Evolutionary conservation across 768 basidiomycete species (phyloP), one percentile per base, ranked within the genome.

Genomic region (Lactifluus hygrophoroides): DNA sequence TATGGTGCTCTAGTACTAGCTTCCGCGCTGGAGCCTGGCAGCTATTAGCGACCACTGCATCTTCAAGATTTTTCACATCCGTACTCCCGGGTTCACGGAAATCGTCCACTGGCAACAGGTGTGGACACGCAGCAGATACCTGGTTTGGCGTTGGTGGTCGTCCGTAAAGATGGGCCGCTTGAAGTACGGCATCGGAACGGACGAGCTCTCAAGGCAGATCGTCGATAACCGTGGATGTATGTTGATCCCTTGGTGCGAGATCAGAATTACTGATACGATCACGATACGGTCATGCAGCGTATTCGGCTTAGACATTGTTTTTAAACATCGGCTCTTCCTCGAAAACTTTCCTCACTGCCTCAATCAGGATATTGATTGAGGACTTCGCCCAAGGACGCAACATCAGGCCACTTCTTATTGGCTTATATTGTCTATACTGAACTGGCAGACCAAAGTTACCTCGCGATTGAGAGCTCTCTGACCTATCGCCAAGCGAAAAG

Each of bases 401-500:
- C 14, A 10, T 35, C 3, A 57, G 50, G 10, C 51, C 60, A 4
- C 51, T 61, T 0, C 55, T 51, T 6, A 25, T 21, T 2, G 43
- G 50, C 13, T n/a, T n/a, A n/a, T n/a, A n/a, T 17, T 61, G 25
- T 30, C 34, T 2, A 23, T 17, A 5, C 23, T 61, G 34, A 51
- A n/a, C 13, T 61, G 55, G 51, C 27, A 61, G 28, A 56, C 60
- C 6, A 53, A 61, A n/a, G 5, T 61, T 61, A 35, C 54, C 54
- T 2, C 23, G 37, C n/a, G 67, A 71, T 28, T 77, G 76, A 74
- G 45, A 63, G 57, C 68, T 74, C 21, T 65, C 68, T 58, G 74
- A 76, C 57, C 54, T 64, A 16, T 70, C 68, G 67, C 71, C 74
- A 0, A 68, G 65, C 14, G 60, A 66, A 47, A 67, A 57, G 38